Conservation (phyloP, 75 land plant species). For the Selaginella tamariscina region DNA sequence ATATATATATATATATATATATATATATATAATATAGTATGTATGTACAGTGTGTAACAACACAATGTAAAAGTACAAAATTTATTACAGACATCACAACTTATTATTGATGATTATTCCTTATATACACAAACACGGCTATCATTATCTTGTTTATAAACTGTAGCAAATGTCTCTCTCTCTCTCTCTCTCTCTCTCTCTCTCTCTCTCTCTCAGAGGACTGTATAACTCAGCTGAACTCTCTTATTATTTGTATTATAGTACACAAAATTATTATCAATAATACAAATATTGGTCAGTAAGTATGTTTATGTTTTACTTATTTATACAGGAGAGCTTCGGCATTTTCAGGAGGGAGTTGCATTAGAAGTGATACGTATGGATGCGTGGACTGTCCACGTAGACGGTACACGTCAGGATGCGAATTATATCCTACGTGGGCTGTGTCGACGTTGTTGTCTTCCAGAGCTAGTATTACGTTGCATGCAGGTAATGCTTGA, state of each 20-base stretch:
- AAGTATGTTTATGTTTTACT: background rate
- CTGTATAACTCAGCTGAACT: no score
- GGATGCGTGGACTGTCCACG: background rate
- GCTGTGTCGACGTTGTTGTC: conserved; percentile 88
- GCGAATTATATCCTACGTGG: conserved; percentile 71
- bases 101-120: no score
- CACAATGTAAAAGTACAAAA: no score
- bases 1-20: no score
- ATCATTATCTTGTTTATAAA: no score
- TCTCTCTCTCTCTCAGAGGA: no score
- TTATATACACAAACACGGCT: no score
- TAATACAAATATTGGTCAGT: background rate
- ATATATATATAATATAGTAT: no score
- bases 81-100: no score
- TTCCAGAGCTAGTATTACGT: conserved; percentile 80
- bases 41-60: no score
- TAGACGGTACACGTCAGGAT: background rate
- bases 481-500: conserved; percentile 69
- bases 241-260: conserved; percentile 3
- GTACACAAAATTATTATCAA: background rate
- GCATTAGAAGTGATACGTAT: background rate
- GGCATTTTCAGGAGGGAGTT: conserved; percentile 4
- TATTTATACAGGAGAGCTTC: conserved; percentile 6
- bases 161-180: no score
- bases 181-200: no score